Conservation (phyloP, 1,139 yeast genomes). For the Geotrichum bryndzae region DNA sequence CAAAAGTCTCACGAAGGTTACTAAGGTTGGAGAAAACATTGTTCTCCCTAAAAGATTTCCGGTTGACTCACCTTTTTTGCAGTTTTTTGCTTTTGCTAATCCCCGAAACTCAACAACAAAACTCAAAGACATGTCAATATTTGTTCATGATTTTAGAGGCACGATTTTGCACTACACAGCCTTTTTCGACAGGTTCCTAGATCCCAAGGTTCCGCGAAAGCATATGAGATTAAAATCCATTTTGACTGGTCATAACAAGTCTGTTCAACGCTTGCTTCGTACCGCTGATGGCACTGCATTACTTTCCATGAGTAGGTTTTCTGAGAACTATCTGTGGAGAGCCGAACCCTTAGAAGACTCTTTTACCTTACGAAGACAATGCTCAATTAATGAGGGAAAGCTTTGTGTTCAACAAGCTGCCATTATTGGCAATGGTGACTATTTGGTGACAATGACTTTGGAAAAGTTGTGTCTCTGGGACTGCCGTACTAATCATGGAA, state of each 20-base stretch:
- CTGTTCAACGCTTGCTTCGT: constrained; percentile 60
- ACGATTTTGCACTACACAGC: constrained; percentile 44
- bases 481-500: constrained; percentile 37
- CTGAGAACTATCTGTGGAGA: constrained; percentile 35
- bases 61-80: constrained; percentile 17
- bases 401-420: constrained; percentile 45
- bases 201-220: constrained; percentile 21
- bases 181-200: constrained; percentile 36
- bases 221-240: constrained; percentile 30
- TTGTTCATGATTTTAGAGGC: constrained; percentile 49
- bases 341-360: constrained; percentile 27
- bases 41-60: constrained; percentile 18
- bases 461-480: constrained; percentile 57
- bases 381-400: constrained; percentile 28
- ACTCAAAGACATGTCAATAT: constrained; percentile 37
- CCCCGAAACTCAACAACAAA: constrained; percentile 1
- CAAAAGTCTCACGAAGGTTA: constrained; percentile 39
- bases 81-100: constrained; percentile 18
- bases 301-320: constrained; percentile 39
- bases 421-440: constrained; percentile 50
- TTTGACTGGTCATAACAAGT: constrained; percentile 80
- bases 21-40: constrained; percentile 21
- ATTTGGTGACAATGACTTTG: constrained; percentile 40
- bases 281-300: constrained; percentile 57
- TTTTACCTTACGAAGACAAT: constrained; percentile 27